These are phyloP conservation scores for Monilinia laxa DNA, from an alignment of 2,329 filamentous ascomycete species.

Conservation along the genomic window DNA sequence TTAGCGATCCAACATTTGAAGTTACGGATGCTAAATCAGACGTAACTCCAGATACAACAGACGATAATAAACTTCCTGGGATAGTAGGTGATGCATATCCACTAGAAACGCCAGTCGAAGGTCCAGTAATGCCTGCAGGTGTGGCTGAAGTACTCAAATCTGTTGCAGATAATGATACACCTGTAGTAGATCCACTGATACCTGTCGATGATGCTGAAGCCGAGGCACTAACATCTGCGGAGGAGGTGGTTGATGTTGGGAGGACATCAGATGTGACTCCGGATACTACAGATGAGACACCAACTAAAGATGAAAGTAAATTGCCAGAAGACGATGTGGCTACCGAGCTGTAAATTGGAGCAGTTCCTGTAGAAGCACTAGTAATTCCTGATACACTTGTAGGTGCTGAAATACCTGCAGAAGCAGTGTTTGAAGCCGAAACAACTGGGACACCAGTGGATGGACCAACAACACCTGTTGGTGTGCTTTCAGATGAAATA, in stretches of 20 bases:
- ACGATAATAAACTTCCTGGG: background rate
- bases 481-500: conserved; percentile 17
- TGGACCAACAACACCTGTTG: background rate
- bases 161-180: no score
- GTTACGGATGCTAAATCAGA: background rate
- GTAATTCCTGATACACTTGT: conserved; percentile 5
- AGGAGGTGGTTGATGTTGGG: conserved; percentile 1
- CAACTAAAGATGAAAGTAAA: conserved; percentile 6
- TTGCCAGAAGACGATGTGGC: conserved; percentile 5
- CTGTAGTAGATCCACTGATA: no score
- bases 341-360: background rate
- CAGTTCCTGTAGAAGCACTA: conserved; percentile 6
- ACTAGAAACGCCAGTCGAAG: background rate
- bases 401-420: conserved; percentile 2
- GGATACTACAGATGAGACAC: background rate
- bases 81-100: background rate
- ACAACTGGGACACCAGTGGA: background rate
- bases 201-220: no score
- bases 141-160: no score
- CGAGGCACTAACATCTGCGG: no score
- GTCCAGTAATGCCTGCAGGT: background rate
- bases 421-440: background rate
- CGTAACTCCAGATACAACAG: background rate
- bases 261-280: conserved; percentile 16
- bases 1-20: background rate